Base-by-base conservation (phyloP, 345 rosid genomes). In the Melaleuca quinquenervia region DNA sequence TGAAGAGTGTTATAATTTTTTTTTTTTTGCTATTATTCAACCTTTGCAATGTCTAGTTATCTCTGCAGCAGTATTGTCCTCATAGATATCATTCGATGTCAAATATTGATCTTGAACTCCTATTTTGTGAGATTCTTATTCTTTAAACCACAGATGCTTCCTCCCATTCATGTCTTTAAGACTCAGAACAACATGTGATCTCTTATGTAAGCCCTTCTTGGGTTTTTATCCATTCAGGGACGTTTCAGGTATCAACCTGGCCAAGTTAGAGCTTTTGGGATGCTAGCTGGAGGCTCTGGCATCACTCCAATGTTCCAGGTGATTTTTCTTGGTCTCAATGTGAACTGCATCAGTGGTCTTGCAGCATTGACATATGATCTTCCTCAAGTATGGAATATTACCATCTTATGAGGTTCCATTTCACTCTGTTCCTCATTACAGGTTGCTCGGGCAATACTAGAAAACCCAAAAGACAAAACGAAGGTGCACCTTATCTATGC, bases 281-380 rank as follows among this genome's bases (percentile, higher is more conserved):
- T 98, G 99, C 88, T 95, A 88, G 98, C 98, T 82, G 99, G 99
- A 85, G 99, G 99, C 74, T 93, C 99, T 87, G 99, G 99, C 89
- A 98, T 98, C 88, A 96, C 99, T 88, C 99, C 99, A 41, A 98
- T 96, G 99, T 98, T 94, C 93, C 99, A 98, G 91, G 99, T 96
- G 85, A 84, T 92, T 70, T 86, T 22, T 85, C 45, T 53, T 62
- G 76, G 83, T 83, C 62, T 6, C 44, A 58, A 51, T 70, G 48
- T 70, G 78, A 70, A 70, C 78, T 32, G 78, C 78, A 15, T 70
- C 78, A 18, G 13, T 70, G 9, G 26, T 70, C 32, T 70, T 36
- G 48, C 14, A 0, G 48, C 26, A 36, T 70, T 70, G 48, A 18
- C 48, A 18, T 18, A 74, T 56, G 6, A 24, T 51, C 52, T 50